These are phyloP conservation scores for Melastoma malabathricum DNA, from an alignment of 345 rosid genomes.

Conservation along the genomic window DNA sequence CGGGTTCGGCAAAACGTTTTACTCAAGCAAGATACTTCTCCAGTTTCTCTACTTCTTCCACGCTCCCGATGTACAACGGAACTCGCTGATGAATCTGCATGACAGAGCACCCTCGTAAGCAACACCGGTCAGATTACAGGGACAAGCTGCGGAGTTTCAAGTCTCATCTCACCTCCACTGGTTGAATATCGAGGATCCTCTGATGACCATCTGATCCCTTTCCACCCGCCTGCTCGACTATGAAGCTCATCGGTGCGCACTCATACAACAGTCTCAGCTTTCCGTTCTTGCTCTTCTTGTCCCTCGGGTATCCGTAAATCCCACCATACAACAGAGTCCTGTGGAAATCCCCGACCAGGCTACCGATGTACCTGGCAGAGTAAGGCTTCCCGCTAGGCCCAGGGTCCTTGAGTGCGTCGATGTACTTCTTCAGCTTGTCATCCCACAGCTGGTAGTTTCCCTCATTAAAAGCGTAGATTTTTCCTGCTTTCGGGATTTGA, in stretches of 20 bases:
- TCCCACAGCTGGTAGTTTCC: slow-evolving; percentile 95
- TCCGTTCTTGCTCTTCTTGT: slow-evolving; percentile 86
- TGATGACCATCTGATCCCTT: slow-evolving; percentile 88
- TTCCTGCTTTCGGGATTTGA: slow-evolving; percentile 74
- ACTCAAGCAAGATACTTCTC: slow-evolving; percentile 70
- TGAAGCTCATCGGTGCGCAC: slow-evolving; percentile 96
- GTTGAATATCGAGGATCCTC: slow-evolving; percentile 70
- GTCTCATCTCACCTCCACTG: slow-evolving; percentile 40
- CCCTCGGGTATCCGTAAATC: slow-evolving; percentile 90
- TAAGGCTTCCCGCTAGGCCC: slow-evolving; percentile 80
- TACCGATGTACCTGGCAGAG: slow-evolving; percentile 86
- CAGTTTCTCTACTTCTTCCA: slow-evolving; percentile 80
- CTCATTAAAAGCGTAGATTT: slow-evolving; percentile 81
- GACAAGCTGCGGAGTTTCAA: no score
- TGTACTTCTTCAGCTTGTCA: slow-evolving; percentile 79
- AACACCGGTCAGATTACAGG: background rate
- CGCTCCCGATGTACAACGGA: slow-evolving; percentile 85
- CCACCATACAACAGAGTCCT: slow-evolving; percentile 79
- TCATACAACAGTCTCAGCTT: slow-evolving; percentile 85
- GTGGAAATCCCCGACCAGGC: slow-evolving; percentile 94
- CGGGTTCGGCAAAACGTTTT: no score
- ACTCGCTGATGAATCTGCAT: slow-evolving; percentile 78
- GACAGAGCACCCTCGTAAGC: background rate
- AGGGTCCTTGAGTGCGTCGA: slow-evolving; percentile 84
- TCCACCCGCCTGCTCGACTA: slow-evolving; percentile 96